Evolutionary conservation across 352 stramenopile genomes (phyloP), one percentile per base, ranked within the genome.

Genomic region (Peronospora destructor): DNA sequence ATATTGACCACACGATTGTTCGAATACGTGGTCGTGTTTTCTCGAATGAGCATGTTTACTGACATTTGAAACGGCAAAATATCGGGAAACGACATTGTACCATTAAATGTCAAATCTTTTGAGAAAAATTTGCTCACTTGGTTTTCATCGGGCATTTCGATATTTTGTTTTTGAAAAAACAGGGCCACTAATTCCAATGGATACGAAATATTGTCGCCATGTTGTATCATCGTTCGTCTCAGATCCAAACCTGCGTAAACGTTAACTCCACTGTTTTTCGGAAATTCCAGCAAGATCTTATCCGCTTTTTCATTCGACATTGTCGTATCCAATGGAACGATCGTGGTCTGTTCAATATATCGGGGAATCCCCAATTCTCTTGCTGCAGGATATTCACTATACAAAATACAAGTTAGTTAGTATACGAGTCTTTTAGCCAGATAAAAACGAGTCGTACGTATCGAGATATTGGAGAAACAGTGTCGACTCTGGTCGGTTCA

Each of bases 181-280:
- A 76, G 47, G 6, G 53, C 19, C 42, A 78, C n/a, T 6, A 80
- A 43, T 38, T 80, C 69, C 35, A 78, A 33, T 0, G 53, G 46
- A 34, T 45, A 17, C 6, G 42, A 53, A 38, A 33, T 37, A 0
- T 57, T 41, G 4, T 56, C 30, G 28, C 25, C 43, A 23, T 10
- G 23, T 23, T 30, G 25, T 11, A 6, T 4, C n/a, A n/a, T 32
- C 9, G 50, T 49, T 12, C 50, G 56, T 12, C 78, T 66, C 13
- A 89, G 32, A 48, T 89, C 78, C 11, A 86, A 45, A 2, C 60
- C 66, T 0, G 67, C 69, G 41, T 80, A 89, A 30, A 84, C 64
- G 1, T 59, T 34, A 3, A 61, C 12, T 7, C 66, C 69, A 21
- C 59, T 74, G 33, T 42, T 28, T 35, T 52, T 64, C 2, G 75